phyloP scores from a whole-genome alignment of 306 rosid genomes.

The Geum urbanum region DNA sequence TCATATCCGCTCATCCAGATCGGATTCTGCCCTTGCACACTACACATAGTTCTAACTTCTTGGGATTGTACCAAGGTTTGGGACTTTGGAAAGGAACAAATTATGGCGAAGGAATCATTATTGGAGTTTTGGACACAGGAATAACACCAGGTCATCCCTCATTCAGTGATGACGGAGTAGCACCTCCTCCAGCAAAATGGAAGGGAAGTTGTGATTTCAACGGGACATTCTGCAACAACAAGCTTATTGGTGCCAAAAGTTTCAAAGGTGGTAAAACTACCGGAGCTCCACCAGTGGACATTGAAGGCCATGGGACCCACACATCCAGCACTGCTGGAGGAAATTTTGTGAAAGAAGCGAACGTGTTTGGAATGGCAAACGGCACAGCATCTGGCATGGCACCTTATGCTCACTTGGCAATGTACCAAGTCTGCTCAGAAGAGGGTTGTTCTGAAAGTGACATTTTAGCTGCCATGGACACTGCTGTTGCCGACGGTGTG shows the following conservation, averaged over 20 bases:
- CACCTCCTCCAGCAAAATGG: conserved; percentile 70
- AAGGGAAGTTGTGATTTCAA: conserved; percentile 58
- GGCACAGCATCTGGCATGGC: conserved; percentile 82
- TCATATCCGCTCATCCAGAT: conserved; percentile 43
- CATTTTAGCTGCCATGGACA: conserved; percentile 31
- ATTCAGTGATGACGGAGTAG: conserved; percentile 50
- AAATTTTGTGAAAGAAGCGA: conserved; percentile 38
- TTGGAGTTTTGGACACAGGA: conserved; percentile 68
- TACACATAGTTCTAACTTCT: conserved; percentile 49
- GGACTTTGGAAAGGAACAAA: conserved; percentile 66
- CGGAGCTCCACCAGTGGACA: conserved; percentile 46
- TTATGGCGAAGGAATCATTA: conserved; percentile 58
- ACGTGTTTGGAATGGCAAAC: conserved; percentile 54
- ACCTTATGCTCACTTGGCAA: conserved; percentile 62
- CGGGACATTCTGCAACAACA: conserved; percentile 53
- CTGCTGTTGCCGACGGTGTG: conserved; percentile 41
- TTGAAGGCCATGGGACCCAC: conserved; percentile 69
- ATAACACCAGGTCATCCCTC: conserved; percentile 58
- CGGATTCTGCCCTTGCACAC: conserved; percentile 43
- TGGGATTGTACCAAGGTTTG: conserved; percentile 45
- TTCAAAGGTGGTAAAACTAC: conserved; percentile 7
- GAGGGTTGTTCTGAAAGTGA: conserved; percentile 19
- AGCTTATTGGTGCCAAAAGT: conserved; percentile 63
- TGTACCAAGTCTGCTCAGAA: conserved; percentile 28
- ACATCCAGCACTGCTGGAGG: conserved; percentile 64